phyloP scores from a whole-genome alignment of 2,329 filamentous ascomycete genomes.

The Pseudogymnoascus sp. region DNA sequence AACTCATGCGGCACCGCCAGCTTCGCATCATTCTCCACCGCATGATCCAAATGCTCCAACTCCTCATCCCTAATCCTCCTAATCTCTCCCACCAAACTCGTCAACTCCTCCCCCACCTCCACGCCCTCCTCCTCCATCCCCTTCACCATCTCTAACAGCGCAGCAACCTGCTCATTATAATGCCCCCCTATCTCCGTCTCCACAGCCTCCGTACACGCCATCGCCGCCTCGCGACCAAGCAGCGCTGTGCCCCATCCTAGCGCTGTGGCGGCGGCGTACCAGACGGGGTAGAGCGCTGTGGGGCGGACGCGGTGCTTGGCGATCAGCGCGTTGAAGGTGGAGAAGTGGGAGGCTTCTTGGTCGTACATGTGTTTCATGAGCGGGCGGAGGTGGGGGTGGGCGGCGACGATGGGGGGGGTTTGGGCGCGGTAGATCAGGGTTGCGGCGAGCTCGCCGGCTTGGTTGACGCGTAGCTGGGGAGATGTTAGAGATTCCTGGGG shows the following conservation, averaged over 20 bases:
- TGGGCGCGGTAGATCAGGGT: slow-evolving; percentile 90
- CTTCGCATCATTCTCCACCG: slow-evolving; percentile 86
- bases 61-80: slow-evolving; percentile 89
- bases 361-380: slow-evolving; percentile 98
- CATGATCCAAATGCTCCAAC: slow-evolving; percentile 91
- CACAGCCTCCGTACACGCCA: slow-evolving; percentile 97
- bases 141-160: slow-evolving; percentile 70
- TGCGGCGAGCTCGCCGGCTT: slow-evolving; percentile 94
- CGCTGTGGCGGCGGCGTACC: slow-evolving; percentile 70
- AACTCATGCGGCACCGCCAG: slow-evolving; percentile 84
- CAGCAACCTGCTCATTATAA: slow-evolving; percentile 86
- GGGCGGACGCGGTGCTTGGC: slow-evolving; percentile 84
- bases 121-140: slow-evolving; percentile 71
- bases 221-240: slow-evolving; percentile 86
- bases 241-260: slow-evolving; percentile 85
- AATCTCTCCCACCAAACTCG: slow-evolving; percentile 62
- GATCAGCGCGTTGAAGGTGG: slow-evolving; percentile 75
- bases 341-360: slow-evolving; percentile 82
- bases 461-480: slow-evolving; percentile 77
- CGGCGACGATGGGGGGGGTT: slow-evolving; percentile 67
- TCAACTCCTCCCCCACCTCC: slow-evolving; percentile 70
- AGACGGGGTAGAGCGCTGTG: slow-evolving; percentile 85
- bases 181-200: slow-evolving; percentile 96
- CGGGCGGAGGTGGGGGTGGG: slow-evolving; percentile 78
- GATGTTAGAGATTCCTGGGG: background rate